These are phyloP conservation scores for Violaceomyces palustris DNA, from an alignment of 1,284 basidiomycete species.

Conservation along the genomic window DNA sequence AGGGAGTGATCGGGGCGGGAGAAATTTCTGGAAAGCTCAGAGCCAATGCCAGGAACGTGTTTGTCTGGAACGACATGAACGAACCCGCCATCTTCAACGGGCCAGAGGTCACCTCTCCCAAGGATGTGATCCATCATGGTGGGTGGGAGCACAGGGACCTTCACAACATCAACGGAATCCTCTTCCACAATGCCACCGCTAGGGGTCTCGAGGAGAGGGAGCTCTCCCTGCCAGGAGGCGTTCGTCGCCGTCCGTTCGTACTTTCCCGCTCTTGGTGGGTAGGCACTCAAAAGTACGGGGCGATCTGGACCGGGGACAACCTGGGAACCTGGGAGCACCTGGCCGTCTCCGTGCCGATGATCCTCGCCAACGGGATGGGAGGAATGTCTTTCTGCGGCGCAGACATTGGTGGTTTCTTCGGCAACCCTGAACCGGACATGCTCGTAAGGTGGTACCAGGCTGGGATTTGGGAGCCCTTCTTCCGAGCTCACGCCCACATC, in stretches of 20 bases:
- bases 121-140: slow-evolving; percentile 82
- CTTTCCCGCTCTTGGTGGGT: slow-evolving; percentile 91
- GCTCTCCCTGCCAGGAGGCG: slow-evolving; percentile 55
- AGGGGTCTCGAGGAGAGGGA: slow-evolving; percentile 75
- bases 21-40: slow-evolving; percentile 28
- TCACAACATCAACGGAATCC: slow-evolving; percentile 71
- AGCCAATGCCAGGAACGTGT: slow-evolving; percentile 60
- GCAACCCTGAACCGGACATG: slow-evolving; percentile 89
- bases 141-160: slow-evolving; percentile 98
- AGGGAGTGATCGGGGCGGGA: no score
- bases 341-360: slow-evolving; percentile 87
- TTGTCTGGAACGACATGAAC: slow-evolving; percentile 99
- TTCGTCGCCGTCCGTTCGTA: slow-evolving; percentile 68
- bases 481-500: slow-evolving; percentile 95
- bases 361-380: slow-evolving; percentile 81
- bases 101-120: slow-evolving; percentile 94
- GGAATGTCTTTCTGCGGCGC: slow-evolving; percentile 91
- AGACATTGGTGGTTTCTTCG: slow-evolving; percentile 97
- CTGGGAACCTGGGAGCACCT: slow-evolving; percentile 97
- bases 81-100: slow-evolving; percentile 98
- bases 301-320: slow-evolving; percentile 99
- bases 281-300: slow-evolving; percentile 89
- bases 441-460: slow-evolving; percentile 96
- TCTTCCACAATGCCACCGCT: slow-evolving; percentile 71
- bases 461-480: slow-evolving; percentile 92